A percentile compares a stretch with the other conserved stretches of the same genome.
phyloP scores from a whole-genome alignment of 257 asterid species.

The Echium plantagineum region DNA sequence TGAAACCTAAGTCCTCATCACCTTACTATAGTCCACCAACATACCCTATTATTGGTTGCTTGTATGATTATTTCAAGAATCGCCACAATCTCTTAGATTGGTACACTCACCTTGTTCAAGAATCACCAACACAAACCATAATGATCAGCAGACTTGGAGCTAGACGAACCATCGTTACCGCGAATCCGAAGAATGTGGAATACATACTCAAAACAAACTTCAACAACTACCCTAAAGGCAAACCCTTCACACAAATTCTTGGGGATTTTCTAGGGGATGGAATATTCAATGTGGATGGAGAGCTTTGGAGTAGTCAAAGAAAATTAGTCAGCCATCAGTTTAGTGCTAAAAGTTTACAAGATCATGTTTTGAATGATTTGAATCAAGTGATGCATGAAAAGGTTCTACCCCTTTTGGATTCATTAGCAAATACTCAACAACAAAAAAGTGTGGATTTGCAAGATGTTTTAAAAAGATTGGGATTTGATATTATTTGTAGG shows the following conservation, averaged over 20 bases:
- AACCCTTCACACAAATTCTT: conserved; percentile 46
- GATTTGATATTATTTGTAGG: conserved; percentile 46
- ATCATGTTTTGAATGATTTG: conserved; percentile 22
- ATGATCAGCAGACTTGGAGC: conserved; percentile 15
- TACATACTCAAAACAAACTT: conserved; percentile 54
- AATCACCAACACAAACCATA: conserved; percentile 19
- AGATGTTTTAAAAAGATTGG: conserved; percentile 42
- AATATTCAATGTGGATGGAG: conserved; percentile 68
- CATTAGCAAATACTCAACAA: conserved; percentile 15
- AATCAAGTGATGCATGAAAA: conserved; percentile 33
- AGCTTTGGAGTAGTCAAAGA: conserved; percentile 39
- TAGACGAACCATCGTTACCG: conserved; percentile 39
- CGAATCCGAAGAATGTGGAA: conserved; percentile 56
- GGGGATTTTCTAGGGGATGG: conserved; percentile 65
- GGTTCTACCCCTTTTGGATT: conserved; percentile 37
- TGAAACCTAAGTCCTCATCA: neutral
- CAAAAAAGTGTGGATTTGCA: conserved; percentile 38
- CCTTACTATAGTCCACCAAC: neutral
- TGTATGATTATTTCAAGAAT: conserved; percentile 47
- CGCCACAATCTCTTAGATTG: conserved; percentile 44
- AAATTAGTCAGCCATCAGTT: conserved; percentile 51
- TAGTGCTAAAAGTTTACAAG: conserved; percentile 24
- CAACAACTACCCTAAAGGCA: conserved; percentile 51
- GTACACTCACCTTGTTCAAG: conserved; percentile 48
- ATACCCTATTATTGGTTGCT: conserved; percentile 29